A percentile compares a stretch with the other conserved stretches of the same genome.
Conservation (phyloP, 208 protist species). For the Leishmania mexicana region DNA sequence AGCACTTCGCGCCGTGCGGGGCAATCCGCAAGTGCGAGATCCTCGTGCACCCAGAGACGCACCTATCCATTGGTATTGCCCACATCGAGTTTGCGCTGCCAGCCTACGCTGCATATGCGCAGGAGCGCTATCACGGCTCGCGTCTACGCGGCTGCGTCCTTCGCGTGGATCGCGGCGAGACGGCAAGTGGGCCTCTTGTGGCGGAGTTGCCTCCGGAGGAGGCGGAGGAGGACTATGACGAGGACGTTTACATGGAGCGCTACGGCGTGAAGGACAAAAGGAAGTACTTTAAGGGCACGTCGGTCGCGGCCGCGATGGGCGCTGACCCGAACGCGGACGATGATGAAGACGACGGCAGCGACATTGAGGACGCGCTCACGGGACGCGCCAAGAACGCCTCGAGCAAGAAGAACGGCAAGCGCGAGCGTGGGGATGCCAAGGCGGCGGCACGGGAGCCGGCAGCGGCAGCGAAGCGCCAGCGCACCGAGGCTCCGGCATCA, state of each 20-base stretch:
- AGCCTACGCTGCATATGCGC: conserved; percentile 83
- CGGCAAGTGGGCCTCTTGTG: conserved; percentile 65
- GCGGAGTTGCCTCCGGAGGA: conserved; percentile 42
- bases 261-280: conserved; percentile 82
- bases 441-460: not conserved
- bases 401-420: conserved; percentile 21
- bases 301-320: conserved; percentile 54
- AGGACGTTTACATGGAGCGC: conserved; percentile 63
- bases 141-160: conserved; percentile 74
- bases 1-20: conserved; percentile 81
- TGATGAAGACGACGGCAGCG: conserved; percentile 25
- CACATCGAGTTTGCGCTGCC: conserved; percentile 77
- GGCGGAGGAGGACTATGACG: conserved; percentile 76
- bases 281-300: conserved; percentile 84
- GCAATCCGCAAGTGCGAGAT: conserved; percentile 69
- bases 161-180: conserved; percentile 87
- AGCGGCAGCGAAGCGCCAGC: conserved; percentile 19
- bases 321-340: conserved; percentile 20
- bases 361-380: conserved; percentile 11
- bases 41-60: conserved; percentile 79
- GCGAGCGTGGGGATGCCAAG: conserved; percentile 19
- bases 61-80: conserved; percentile 75
- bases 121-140: conserved; percentile 85
- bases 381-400: conserved; percentile 11
- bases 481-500: conserved; percentile 3